Conservation (phyloP, 176 grass and related monocot species). For the Poa pratensis region DNA sequence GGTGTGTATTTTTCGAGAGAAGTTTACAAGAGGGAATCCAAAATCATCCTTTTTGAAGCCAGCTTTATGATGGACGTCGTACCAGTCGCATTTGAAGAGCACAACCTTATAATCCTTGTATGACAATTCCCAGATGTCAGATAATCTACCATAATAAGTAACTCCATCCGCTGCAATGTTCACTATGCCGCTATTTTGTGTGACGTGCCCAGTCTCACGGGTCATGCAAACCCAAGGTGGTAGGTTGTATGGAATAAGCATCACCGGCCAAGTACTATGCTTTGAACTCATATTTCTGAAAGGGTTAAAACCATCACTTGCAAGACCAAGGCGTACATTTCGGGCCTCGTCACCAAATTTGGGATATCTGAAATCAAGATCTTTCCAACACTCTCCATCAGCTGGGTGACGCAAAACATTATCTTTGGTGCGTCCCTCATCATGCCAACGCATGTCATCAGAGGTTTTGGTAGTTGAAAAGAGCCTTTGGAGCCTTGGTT, state of each 20-base stretch:
- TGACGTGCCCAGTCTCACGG: neutral
- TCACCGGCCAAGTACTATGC: too few species aligned
- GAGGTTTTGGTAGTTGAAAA: conserved; percentile 27
- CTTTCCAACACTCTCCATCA: too few species aligned
- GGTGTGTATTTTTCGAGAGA: neutral
- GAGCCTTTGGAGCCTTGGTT: conserved; percentile 28
- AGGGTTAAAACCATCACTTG: too few species aligned
- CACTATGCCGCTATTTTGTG: neutral
- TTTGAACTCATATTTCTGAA: too few species aligned
- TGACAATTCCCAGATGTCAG: neutral
- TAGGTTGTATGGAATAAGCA: too few species aligned
- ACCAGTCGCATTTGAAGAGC: neutral
- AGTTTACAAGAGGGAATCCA: neutral
- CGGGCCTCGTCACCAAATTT: too few species aligned
- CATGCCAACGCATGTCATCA: too few species aligned
- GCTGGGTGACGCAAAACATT: too few species aligned
- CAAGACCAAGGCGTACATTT: too few species aligned
- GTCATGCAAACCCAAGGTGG: too few species aligned
- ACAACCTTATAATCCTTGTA: neutral
- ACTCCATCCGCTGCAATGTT: neutral
- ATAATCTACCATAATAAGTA: neutral
- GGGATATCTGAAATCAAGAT: too few species aligned
- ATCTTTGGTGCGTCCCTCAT: too few species aligned
- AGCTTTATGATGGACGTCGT: neutral
- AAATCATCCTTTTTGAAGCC: neutral